Percentiles rank a stretch among this genome's conserved stretches.
These are phyloP conservation scores for Trichoderma pleuroti DNA, from an alignment of 2,329 filamentous ascomycete genomes.

Conservation along the genomic window DNA sequence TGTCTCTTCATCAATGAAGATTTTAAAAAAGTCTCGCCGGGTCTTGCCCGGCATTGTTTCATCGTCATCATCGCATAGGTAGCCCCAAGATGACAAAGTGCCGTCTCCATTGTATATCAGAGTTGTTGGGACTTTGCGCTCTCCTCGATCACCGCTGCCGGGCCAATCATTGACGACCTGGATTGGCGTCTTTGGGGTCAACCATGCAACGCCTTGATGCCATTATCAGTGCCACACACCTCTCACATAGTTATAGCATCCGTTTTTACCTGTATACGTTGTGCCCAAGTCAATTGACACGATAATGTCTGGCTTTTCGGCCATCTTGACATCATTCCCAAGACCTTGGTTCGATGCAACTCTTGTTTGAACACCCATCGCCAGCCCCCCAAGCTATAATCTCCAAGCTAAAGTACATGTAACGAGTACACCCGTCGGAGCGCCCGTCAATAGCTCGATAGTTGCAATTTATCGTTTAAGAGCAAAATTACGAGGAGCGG, in stretches of 20 bases:
- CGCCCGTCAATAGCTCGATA: neutral
- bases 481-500: neutral
- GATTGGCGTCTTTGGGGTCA: conserved; percentile 39
- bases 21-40: conserved; percentile 53
- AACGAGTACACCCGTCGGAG: neutral
- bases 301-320: conserved; percentile 33
- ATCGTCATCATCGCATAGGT: conserved; percentile 47
- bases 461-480: neutral
- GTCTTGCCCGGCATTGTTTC: conserved; percentile 31
- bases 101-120: conserved; percentile 44
- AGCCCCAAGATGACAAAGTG: conserved; percentile 50
- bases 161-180: conserved; percentile 53
- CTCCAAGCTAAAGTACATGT: neutral
- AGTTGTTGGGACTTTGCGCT: conserved; percentile 53
- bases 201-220: conserved; percentile 35
- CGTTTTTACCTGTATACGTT: conserved; percentile 41
- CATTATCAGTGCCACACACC: neutral
- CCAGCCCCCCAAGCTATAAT: neutral
- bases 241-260: accelerated
- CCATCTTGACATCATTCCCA: conserved; percentile 11
- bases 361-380: too few relatives aligned
- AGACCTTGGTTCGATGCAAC: neutral
- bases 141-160: conserved; percentile 48
- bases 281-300: conserved; percentile 45
- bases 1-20: conserved; percentile 47